Evolutionary conservation across 106 monocot genomes (phyloP).

Genomic region (Platanthera guangdongensis): DNA sequence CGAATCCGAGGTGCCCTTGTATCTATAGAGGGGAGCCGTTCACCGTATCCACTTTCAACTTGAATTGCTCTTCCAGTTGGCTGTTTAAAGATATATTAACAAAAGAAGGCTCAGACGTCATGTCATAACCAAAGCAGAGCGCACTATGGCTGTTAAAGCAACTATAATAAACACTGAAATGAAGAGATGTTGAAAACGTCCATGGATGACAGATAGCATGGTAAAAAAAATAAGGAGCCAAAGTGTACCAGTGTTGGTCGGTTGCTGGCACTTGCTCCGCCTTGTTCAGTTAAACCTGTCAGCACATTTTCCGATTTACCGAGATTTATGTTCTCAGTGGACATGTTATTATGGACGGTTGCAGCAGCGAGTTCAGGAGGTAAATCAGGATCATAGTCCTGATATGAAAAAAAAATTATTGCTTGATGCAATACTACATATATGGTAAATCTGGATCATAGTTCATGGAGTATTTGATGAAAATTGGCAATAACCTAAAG

Average conservation of each 20-base stretch:
- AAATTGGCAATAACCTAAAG: neutral
- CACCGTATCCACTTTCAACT: conserved; percentile 72
- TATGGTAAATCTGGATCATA: too few relatives aligned
- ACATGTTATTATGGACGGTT: conserved; percentile 55
- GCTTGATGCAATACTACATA: neutral
- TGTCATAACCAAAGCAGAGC: neutral
- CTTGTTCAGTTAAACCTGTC: conserved; percentile 48
- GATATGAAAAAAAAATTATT: conserved; percentile 5
- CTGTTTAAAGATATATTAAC: conserved; percentile 21
- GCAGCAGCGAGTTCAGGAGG: conserved; percentile 99
- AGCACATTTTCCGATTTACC: conserved; percentile 44
- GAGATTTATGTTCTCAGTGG: conserved; percentile 33
- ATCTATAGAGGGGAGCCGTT: conserved; percentile 83
- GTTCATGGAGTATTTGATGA: neutral
- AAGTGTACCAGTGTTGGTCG: conserved; percentile 54
- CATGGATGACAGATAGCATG: neutral
- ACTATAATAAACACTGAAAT: neutral
- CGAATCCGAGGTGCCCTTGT: conserved; percentile 68
- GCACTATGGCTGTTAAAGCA: neutral
- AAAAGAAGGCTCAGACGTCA: conserved; percentile 3
- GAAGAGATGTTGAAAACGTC: neutral
- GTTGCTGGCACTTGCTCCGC: conserved; percentile 29
- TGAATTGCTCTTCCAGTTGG: conserved; percentile 87
- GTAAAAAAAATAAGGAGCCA: conserved; percentile 4
- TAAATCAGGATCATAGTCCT: conserved; percentile 99